phyloP scores from a whole-genome alignment of 139 green algal species.

The Coccomyxa sp. region DNA sequence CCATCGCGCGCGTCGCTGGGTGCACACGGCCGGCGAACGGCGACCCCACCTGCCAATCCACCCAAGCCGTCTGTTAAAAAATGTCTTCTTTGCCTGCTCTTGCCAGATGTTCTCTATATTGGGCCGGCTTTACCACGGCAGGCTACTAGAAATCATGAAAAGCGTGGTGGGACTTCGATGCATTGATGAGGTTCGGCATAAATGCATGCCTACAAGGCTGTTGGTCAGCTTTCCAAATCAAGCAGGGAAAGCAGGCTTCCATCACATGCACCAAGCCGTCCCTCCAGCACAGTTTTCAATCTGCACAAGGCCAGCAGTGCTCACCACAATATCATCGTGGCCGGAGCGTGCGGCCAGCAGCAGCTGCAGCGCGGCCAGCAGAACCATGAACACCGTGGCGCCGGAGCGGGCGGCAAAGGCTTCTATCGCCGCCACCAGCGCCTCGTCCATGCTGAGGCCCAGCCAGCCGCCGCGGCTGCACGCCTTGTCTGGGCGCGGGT shows the following conservation, averaged over 20 bases:
- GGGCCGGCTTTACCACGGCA: too few species aligned
- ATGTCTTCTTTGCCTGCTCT: too few species aligned
- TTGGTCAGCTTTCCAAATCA: too few species aligned
- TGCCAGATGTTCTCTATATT: too few species aligned
- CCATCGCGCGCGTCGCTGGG: background rate
- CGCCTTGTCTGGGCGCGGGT: background rate
- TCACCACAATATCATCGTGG: background rate
- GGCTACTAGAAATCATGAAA: too few species aligned
- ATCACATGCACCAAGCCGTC: too few species aligned
- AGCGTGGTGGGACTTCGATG: too few species aligned
- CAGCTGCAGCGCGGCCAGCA: constrained; percentile 1
- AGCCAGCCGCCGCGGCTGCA: background rate
- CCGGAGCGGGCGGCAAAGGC: background rate
- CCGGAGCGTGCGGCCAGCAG: background rate
- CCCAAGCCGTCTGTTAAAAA: background rate
- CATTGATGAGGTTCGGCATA: too few species aligned
- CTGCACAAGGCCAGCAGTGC: background rate
- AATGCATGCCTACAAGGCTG: too few species aligned
- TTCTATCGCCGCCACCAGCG: background rate
- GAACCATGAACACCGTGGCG: background rate
- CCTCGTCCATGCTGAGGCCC: background rate
- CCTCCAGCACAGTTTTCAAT: too few species aligned
- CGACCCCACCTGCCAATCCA: background rate
- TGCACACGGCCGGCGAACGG: background rate
- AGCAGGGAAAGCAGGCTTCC: too few species aligned